Evolutionary conservation across 2,329 filamentous ascomycete genomes (phyloP), one percentile per base, ranked within the genome.

Genomic region (Beauveria medogensis): DNA sequence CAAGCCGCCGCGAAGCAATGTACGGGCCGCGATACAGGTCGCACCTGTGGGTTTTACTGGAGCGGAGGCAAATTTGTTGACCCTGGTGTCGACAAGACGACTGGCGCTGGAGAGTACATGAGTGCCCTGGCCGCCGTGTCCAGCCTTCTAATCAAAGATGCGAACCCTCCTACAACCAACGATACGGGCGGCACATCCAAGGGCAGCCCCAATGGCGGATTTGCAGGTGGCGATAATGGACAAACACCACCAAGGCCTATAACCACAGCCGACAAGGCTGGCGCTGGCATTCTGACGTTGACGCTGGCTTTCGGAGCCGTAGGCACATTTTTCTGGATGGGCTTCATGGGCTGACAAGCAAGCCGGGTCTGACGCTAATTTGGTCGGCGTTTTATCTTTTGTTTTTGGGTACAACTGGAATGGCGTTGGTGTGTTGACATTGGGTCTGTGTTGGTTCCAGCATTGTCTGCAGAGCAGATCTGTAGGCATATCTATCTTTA

Each of bases 41-140:
- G 81, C n/a, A 77, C 78, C 30, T 91, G 88, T 67, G 84, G 86
- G 12, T 82, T 88, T 64, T 80, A 80, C 60, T 85, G 82, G 82
- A 76, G 73, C 41, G 63, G 67, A 2, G 75, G 72, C 2, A 68
- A 67, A 6, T 84, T 77, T 64, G 52, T 62, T 40, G 61, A 62
- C n/a, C 55, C 56, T 12, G 18, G 22, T 1, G 61, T 63, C n/a
- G 81, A 84, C 64, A 78, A 79, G 37, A 79, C 75, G 58, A 76
- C 72, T 5, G 80, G 82, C 41, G 79, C 82, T 55, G 81, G 82
- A 7, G 80, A 85, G 69, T 76, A 82, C 67, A 82, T 85, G 74
- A 79, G 78, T 60, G 82, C 78, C 0, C 70, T 84, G 24, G 77
- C 77, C 22, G 76, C 82, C 9, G 76, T 84, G n/a, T 78, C 77